Base-by-base conservation (phyloP, 2,329 filamentous ascomycete genomes). In the Simplicillium aogashimaense region DNA sequence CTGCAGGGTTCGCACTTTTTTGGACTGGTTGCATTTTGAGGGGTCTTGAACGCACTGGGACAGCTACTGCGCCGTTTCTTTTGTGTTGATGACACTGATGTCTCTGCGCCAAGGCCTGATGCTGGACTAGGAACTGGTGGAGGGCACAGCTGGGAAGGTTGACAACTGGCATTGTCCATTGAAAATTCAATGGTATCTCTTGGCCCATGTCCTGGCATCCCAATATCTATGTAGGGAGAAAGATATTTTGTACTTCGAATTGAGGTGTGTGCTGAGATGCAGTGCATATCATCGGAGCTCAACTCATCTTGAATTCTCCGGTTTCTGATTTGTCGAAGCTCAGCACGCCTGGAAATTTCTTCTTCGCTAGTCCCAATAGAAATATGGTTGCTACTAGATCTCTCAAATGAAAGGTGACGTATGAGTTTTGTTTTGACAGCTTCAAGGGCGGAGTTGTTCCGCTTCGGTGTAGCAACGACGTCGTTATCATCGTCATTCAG, bases 231-330 rank as follows among this genome's bases (percentile, higher is more conserved):
- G 6, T 53, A 50, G 11, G 55, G 46, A 14, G 50, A 54, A 16
- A 49, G 42, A 18, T 49, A 47, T 34, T 40, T 48, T 35, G 47
- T 51, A n/a, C 47, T 54, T 15, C 49, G 46, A 12, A 45, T 47
- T 10, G 58, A 55, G 11, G 43, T 48, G 5, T 52, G 50, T 32
- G 52, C 59, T 2, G 47, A 42, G 14, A 59, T 54, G 14, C 64
- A 60, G 36, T 61, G 58, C 9, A 55, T 51, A 29, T 63, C 56
- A 30, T 74, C 72, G 31, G 56, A 66, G 35, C 69, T 64, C 3
- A 79, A 59, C 47, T 78, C 75, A 34, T 76, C 67, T 45, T 72
- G 71, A n/a, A 78, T 78, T 45, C 73, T 65, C 47, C 68, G 70
- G 37, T 71, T 68, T 54, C 73, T 69, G 8, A 78, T 57, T 15